Conservation (phyloP, 306 rosid genomes). For the Bauhinia variegata region DNA sequence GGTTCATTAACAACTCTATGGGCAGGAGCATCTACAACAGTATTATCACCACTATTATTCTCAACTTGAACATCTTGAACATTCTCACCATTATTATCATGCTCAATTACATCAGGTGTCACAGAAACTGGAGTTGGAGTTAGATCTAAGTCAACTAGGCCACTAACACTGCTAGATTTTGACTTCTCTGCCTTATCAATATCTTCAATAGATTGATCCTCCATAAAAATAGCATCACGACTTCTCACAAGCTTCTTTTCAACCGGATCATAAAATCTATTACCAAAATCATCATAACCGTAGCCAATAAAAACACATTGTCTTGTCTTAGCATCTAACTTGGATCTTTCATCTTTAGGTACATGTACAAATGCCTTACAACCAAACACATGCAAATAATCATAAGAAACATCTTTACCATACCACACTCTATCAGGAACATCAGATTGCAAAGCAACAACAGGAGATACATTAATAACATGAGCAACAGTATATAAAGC, state of each 20-base stretch:
- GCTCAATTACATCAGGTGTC: not conserved
- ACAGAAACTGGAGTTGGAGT: not conserved
- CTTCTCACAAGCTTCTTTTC: not conserved
- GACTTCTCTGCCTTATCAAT: not conserved
- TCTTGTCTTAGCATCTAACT: not conserved
- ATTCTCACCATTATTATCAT: not conserved
- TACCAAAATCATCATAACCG: not conserved
- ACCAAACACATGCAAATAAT: not conserved
- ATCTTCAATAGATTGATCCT: not conserved
- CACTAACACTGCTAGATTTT: not conserved
- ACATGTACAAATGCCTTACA: not conserved
- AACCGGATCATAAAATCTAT: not conserved
- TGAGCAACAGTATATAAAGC: too few species aligned
- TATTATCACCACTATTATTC: not conserved
- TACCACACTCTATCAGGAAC: too few species aligned
- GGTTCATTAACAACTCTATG: not conserved
- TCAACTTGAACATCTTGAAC: not conserved
- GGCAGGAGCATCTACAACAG: not conserved
- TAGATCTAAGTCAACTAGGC: not conserved
- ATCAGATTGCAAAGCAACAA: too few species aligned
- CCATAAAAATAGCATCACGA: not conserved
- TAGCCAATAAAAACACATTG: not conserved
- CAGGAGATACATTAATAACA: not conserved
- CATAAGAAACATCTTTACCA: not conserved
- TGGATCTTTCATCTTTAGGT: not conserved